Evolutionary conservation across 2,329 filamentous ascomycete genomes (phyloP).

Genomic region (Colletotrichum siamense): DNA sequence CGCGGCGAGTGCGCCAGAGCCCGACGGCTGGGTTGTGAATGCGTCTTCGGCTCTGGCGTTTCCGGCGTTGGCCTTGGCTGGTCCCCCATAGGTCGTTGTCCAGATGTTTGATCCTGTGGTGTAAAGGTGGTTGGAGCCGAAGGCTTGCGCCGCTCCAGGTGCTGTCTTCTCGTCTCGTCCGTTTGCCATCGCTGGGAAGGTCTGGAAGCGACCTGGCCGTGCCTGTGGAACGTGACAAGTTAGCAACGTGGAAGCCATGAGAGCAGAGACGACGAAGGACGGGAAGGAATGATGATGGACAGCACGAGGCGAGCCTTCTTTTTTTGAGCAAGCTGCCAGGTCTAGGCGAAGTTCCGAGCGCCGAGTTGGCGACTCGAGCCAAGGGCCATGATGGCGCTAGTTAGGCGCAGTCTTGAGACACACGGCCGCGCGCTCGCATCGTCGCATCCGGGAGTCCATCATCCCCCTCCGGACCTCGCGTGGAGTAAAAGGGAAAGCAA

Average conservation of each 20-base stretch:
- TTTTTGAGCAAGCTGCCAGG: conserved; percentile 14
- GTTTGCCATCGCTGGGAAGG: conserved; percentile 37
- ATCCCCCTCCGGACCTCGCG: conserved; percentile 15
- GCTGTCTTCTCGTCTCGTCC: conserved; percentile 32
- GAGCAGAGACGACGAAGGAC: not conserved
- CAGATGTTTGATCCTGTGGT: conserved; percentile 34
- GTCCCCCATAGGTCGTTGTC: conserved; percentile 45
- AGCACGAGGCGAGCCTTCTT: conserved; percentile 9
- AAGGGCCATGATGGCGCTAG: conserved; percentile 28
- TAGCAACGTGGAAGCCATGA: conserved; percentile 17
- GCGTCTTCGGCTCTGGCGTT: conserved; percentile 36
- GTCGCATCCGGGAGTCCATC: conserved; percentile 2
- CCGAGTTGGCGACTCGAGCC: conserved; percentile 14
- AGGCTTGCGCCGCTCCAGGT: conserved; percentile 40
- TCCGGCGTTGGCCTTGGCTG: conserved; percentile 45
- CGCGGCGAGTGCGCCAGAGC: conserved; percentile 72
- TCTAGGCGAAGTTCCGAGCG: conserved; percentile 22
- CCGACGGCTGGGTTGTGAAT: conserved; percentile 53
- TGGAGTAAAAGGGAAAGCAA: conserved; percentile 23
- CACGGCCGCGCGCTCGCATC: conserved; percentile 34
- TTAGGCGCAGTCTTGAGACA: conserved; percentile 40
- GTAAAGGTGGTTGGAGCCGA: conserved; percentile 40
- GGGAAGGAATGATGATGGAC: conserved; percentile 2
- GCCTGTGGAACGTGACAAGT: conserved; percentile 31
- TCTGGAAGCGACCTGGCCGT: conserved; percentile 43